Base-by-base conservation (phyloP, 176 grass and related monocot genomes). In the Oryza meyeriana region DNA sequence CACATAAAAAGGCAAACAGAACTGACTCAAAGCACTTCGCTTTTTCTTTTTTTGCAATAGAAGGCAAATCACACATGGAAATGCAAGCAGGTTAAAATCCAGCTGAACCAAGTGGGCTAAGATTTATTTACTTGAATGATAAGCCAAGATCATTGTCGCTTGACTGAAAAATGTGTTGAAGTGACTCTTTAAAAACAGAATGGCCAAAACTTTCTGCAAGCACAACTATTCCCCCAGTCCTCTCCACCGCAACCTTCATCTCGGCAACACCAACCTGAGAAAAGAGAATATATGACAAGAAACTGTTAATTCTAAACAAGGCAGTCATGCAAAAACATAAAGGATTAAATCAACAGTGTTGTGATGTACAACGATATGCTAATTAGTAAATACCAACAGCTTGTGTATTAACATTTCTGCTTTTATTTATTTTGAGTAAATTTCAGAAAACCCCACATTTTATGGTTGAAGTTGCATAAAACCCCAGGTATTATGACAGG, bases 141-240 rank as follows among this genome's bases (percentile, higher is more conserved):
- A 97, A 85, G 73, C 85, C 88, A 81, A 97, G 94, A 81, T 92
- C 92, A 81, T 87, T 77, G 61, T 94, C 94, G 16, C 85, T 86
- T 76, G 90, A 89, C 75, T 87, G 87, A 83, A 97, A 97, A 90
- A 97, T 89, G 55, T 71, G 86, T 65, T 79, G 86, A 69, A 97
- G 86, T 59, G 94, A 97, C 78, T 92, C 88, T 85, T 97, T 97
- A 35, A 97, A 97, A 83, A 97, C 90, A 80, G 92, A 88, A 85
- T 92, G 94, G 41, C 94, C 94, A 89, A 97, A 97, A 86, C 94
- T 97, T 87, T 97, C 94, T 75, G 94, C 84, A 70, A 97, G 88
- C 32, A 97, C 90, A 57, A 92, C 90, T 87, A 97, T 91, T 44
- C 94, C 94, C 42, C 94, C 94, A 31, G 88, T 97, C 71, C 90